A percentile compares a stretch with the other conserved stretches of the same genome.
phyloP scores from a whole-genome alignment of 179 eudicot species.

The Drosera spatulata region DNA sequence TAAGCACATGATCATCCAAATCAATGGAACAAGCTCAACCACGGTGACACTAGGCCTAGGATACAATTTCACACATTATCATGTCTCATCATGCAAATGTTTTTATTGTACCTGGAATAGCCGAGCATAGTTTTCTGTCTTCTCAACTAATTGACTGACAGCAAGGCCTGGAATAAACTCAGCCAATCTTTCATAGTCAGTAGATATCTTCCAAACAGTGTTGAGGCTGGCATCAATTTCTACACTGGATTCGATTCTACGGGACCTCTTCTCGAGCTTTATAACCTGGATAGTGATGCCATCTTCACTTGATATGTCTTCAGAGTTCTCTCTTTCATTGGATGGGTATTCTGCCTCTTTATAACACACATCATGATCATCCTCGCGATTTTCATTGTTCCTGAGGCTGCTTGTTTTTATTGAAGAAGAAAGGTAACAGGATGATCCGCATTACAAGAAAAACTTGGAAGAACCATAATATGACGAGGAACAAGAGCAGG shows the following conservation, averaged over 20 bases:
- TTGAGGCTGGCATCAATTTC: slow-evolving; percentile 31
- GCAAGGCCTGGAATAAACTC: slow-evolving; percentile 66
- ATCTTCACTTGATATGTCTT: neutral
- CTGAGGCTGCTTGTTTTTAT: no score
- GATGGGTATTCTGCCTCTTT: neutral
- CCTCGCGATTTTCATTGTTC: neutral
- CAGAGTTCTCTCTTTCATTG: neutral
- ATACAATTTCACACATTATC: no score
- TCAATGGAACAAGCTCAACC: no score
- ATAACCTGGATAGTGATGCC: slow-evolving; percentile 24
- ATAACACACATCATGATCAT: neutral
- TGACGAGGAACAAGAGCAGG: no score
- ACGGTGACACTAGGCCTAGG: no score
- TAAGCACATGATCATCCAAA: no score
- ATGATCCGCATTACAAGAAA: no score
- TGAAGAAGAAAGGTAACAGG: no score
- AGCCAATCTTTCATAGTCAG: slow-evolving; percentile 53
- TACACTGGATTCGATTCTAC: slow-evolving; percentile 43
- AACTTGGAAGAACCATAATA: no score
- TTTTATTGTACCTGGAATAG: slow-evolving; percentile 45
- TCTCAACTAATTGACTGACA: slow-evolving; percentile 44
- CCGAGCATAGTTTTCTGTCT: slow-evolving; percentile 42
- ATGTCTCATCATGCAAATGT: neutral
- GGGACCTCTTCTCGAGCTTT: slow-evolving; percentile 32
- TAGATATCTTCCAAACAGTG: slow-evolving; percentile 48